Evolutionary conservation across 148 eudicot genomes (phyloP), one percentile per base, ranked within the genome.

Genomic region (Rhododendron ovatum): DNA sequence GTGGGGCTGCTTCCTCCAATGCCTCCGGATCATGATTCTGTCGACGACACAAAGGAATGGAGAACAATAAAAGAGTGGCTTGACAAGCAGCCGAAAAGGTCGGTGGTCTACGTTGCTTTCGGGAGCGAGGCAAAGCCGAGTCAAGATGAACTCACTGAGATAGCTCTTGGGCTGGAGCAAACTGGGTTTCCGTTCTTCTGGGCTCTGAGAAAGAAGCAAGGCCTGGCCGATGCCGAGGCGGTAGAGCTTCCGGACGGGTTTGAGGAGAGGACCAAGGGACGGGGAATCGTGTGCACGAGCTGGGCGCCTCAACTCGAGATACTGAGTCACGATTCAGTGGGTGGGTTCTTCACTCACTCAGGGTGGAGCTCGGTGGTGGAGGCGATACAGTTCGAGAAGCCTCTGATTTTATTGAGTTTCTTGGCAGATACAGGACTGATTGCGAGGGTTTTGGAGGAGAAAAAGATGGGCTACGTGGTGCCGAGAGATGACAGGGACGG

Each of bases 131-230:
- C 73, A 8, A 47, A 50, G 8, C 24, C 33, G 39, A 71, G 43
- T 83, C 79, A 67, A 33, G 7, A 47, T 8, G 55, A 69, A 83
- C 30, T 83, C 43, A 71, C n/a, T 11, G 88, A 86, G 88, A 55
- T 86, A 47, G 85, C 88, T 2, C 47, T 57, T 3, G 88, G 88
- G 20, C 61, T 86, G 48, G 88, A 86, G 80, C 41, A 13, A 17
- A 76, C 88, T 6, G 88, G 85, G 45, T 50, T 76, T 33, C 85
- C 85, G 1, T 86, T 86, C 74, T 83, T 86, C 1, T 86, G 88
- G 88, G 85, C 75, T 0, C 80, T 83, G 5, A 86, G 88, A 55
- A 86, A 86, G 47, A 33, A 26, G 4, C 84, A 9, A 1, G 84
- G 84, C 39, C 13, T 7, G 18, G 39, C 26, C 57, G 33, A 45